A percentile compares a stretch with the other conserved stretches of the same genome.
These are phyloP conservation scores for Sequoiadendron giganteum DNA, from an alignment of 75 land plant genomes.

Conservation along the genomic window DNA sequence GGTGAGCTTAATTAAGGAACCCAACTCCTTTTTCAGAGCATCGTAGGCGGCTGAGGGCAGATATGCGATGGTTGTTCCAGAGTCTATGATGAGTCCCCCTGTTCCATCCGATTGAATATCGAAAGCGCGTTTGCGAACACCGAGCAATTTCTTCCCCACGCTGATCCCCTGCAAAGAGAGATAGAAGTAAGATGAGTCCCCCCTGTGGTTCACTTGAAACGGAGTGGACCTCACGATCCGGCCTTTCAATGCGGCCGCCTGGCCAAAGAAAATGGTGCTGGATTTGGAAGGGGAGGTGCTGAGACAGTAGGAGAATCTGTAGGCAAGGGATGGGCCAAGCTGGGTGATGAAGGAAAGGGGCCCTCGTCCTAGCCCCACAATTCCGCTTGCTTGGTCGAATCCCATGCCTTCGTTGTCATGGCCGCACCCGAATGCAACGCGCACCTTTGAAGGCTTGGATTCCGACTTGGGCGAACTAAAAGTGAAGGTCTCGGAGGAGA, in stretches of 20 bases:
- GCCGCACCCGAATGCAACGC: constrained; percentile 28
- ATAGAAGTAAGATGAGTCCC: constrained; percentile 26
- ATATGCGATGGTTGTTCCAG: constrained; percentile 34
- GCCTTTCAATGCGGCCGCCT: background rate
- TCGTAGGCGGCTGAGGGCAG: constrained; percentile 14
- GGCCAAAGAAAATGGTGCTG: constrained; percentile 14
- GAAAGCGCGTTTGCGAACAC: constrained; percentile 9
- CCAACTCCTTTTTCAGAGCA: constrained; percentile 15
- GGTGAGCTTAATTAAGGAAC: constrained; percentile 8
- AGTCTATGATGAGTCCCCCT: constrained; percentile 36
- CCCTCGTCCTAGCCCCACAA: constrained; percentile 28
- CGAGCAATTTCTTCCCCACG: constrained; percentile 17
- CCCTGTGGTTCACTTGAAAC: background rate
- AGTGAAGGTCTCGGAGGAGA: constrained; percentile 32
- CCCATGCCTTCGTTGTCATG: constrained; percentile 30
- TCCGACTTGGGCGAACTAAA: constrained; percentile 16
- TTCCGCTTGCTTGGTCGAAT: constrained; percentile 24
- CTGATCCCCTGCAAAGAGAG: constrained; percentile 22
- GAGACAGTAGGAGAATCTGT: constrained; percentile 30
- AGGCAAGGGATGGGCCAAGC: constrained; percentile 7
- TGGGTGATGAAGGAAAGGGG: constrained; percentile 27
- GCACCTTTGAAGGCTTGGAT: background rate
- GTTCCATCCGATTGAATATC: constrained; percentile 15
- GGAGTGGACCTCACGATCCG: background rate
- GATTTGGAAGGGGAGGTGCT: background rate